A percentile compares a stretch with the other conserved stretches of the same genome.
These are phyloP conservation scores for Solanum corneliomulleri DNA, from an alignment of 257 asterid species.

Conservation along the genomic window DNA sequence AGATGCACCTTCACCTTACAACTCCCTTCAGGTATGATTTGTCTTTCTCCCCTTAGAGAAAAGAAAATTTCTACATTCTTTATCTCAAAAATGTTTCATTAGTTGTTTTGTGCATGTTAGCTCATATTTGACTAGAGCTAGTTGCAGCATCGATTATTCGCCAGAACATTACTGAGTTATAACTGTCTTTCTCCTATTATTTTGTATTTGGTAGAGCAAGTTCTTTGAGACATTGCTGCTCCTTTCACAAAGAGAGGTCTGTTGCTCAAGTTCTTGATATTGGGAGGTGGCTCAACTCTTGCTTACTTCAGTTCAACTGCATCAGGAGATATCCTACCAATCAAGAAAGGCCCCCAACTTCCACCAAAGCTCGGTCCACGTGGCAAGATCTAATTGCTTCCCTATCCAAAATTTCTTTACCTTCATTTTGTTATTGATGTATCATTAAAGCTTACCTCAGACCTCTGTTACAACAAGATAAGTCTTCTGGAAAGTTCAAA, in stretches of 20 bases:
- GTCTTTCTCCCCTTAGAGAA: background rate
- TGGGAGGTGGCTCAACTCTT: slow-evolving; percentile 81
- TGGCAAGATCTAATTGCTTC: slow-evolving; percentile 49
- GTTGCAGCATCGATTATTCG: background rate
- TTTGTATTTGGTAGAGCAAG: slow-evolving; percentile 55
- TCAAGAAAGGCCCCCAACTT: slow-evolving; percentile 89
- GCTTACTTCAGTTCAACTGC: slow-evolving; percentile 81
- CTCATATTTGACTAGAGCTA: background rate
- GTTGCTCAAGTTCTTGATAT: slow-evolving; percentile 86
- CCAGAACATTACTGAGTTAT: background rate
- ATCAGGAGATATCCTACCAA: slow-evolving; percentile 80
- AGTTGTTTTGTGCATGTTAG: background rate
- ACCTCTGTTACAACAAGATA: background rate
- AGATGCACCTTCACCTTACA: slow-evolving; percentile 95
- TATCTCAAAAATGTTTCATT: background rate
- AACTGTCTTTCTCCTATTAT: background rate
- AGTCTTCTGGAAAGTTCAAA: background rate
- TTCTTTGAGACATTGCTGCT: slow-evolving; percentile 94
- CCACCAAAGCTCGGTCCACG: slow-evolving; percentile 82
- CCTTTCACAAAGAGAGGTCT: slow-evolving; percentile 97
- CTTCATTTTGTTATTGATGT: slow-evolving; percentile 13
- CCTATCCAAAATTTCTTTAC: background rate
- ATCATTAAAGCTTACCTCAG: slow-evolving; percentile 20
- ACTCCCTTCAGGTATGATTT: slow-evolving; percentile 58
- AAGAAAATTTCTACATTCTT: background rate